These are phyloP conservation scores for Lactuca saligna DNA, from an alignment of 129 eudicot species.

Conservation along the genomic window DNA sequence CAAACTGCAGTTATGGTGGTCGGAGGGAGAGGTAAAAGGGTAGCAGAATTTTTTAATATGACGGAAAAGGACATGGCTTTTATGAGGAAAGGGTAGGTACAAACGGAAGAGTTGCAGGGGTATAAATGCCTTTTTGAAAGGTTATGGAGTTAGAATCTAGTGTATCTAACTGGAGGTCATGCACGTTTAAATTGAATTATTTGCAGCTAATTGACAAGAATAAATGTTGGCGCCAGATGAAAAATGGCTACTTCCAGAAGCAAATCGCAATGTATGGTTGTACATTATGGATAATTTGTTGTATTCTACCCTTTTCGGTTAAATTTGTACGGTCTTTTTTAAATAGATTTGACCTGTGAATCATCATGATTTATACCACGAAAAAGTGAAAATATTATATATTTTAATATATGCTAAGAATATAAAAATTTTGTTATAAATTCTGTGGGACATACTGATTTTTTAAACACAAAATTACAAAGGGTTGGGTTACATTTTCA, in stretches of 20 bases:
- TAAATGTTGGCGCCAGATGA: not conserved
- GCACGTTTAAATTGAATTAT: slow-evolving; percentile 16
- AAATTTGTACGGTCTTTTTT: not conserved
- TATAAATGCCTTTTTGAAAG: slow-evolving; percentile 1
- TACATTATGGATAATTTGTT: not conserved
- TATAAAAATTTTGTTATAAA: not conserved
- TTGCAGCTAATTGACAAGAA: slow-evolving; percentile 3
- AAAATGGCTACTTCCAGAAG: slow-evolving; percentile 2
- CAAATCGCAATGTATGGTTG: not conserved
- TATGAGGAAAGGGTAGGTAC: slow-evolving; percentile 10
- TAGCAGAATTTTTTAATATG: slow-evolving; percentile 18
- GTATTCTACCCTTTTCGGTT: not conserved
- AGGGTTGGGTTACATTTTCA: too few species aligned
- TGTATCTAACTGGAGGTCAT: slow-evolving; percentile 4
- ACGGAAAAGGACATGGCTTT: slow-evolving; percentile 26
- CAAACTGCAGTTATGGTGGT: not conserved
- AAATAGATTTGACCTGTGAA: not conserved
- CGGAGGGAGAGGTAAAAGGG: not conserved
- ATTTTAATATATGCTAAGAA: too few species aligned
- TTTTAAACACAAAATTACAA: too few species aligned
- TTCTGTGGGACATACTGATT: not conserved
- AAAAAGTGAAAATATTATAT: not conserved
- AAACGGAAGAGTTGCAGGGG: not conserved
- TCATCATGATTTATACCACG: not conserved
- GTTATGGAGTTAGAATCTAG: slow-evolving; percentile 5